Evolutionary conservation across 2,329 filamentous ascomycete genomes (phyloP).

Genomic region (Phyllosticta citribraziliensis): DNA sequence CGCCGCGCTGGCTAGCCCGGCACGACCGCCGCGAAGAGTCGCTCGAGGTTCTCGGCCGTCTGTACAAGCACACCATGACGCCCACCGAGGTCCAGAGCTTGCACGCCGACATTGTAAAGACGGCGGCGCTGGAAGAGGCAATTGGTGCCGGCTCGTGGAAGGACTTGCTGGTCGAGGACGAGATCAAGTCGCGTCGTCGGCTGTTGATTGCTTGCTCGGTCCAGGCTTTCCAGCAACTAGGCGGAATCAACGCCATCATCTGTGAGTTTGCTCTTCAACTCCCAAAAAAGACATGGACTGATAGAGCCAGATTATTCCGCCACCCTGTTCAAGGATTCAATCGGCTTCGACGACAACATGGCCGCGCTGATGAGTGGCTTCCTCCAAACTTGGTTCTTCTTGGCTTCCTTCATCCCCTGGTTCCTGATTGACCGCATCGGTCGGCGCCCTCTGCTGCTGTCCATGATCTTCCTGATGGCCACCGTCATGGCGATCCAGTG

Average conservation of each 20-base stretch:
- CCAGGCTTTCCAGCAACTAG: conserved; percentile 34
- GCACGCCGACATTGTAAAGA: conserved; percentile 20
- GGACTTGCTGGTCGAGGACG: conserved; percentile 23
- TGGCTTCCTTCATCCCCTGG: conserved; percentile 36
- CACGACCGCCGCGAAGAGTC: conserved; percentile 31
- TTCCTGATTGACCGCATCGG: conserved; percentile 40
- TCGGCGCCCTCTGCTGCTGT: conserved; percentile 33
- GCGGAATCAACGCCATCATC: conserved; percentile 41
- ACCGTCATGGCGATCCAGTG: conserved; percentile 34
- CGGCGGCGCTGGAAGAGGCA: conserved; percentile 24
- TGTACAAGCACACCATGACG: not conserved
- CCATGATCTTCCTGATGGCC: conserved; percentile 27
- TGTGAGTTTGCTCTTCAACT: conserved; percentile 14
- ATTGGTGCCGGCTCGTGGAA: conserved; percentile 25
- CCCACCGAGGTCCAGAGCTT: not conserved
- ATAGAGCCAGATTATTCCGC: conserved; percentile 30
- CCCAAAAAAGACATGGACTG: not conserved
- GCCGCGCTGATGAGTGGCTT: conserved; percentile 45
- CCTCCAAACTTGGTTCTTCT: conserved; percentile 39
- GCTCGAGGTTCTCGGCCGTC: conserved; percentile 20
- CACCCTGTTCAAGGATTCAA: conserved; percentile 38
- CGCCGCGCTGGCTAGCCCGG: conserved; percentile 34
- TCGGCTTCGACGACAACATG: conserved; percentile 34
- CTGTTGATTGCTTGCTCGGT: conserved; percentile 25
- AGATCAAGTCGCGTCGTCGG: conserved; percentile 22